These are phyloP conservation scores for Moringa oleifera DNA, from an alignment of 345 rosid species.

Conservation along the genomic window DNA sequence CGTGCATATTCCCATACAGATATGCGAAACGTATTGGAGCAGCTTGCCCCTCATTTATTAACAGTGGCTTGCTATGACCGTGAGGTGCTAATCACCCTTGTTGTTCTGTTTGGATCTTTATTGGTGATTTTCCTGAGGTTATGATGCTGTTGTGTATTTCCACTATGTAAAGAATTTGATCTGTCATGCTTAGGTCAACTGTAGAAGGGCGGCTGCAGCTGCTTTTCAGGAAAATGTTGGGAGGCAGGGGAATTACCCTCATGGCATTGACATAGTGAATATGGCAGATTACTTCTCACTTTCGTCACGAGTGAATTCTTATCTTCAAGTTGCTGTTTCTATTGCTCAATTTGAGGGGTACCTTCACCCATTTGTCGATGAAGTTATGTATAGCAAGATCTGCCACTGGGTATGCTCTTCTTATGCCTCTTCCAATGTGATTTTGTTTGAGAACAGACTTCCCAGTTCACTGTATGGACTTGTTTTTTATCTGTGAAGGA, in stretches of 20 bases:
- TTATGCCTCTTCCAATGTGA: neutral
- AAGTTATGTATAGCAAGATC: slow-evolving; percentile 71
- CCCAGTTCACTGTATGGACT: neutral
- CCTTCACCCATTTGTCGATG: slow-evolving; percentile 86
- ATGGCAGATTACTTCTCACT: slow-evolving; percentile 96
- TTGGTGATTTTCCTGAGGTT: slow-evolving; percentile 10
- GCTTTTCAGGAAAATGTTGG: slow-evolving; percentile 99
- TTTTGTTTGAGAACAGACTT: neutral
- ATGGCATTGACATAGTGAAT: slow-evolving; percentile 97
- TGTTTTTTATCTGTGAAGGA: too few species aligned
- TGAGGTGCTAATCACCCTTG: slow-evolving; percentile 47
- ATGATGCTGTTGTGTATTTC: slow-evolving; percentile 3
- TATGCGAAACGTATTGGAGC: slow-evolving; percentile 79
- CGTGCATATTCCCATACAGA: slow-evolving; percentile 86
- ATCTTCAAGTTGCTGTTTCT: slow-evolving; percentile 70
- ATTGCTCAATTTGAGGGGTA: slow-evolving; percentile 83
- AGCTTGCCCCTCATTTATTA: slow-evolving; percentile 83
- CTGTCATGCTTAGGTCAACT: slow-evolving; percentile 64
- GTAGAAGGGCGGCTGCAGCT: slow-evolving; percentile 98
- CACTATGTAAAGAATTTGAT: slow-evolving; percentile 15
- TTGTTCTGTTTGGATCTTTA: slow-evolving; percentile 14
- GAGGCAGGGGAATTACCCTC: slow-evolving; percentile 93
- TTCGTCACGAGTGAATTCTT: slow-evolving; percentile 81
- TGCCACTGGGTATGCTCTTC: slow-evolving; percentile 87
- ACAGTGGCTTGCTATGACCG: slow-evolving; percentile 92